phyloP scores from a whole-genome alignment of 2,329 filamentous ascomycete genomes.

The Pestalotiopsis sp. region DNA sequence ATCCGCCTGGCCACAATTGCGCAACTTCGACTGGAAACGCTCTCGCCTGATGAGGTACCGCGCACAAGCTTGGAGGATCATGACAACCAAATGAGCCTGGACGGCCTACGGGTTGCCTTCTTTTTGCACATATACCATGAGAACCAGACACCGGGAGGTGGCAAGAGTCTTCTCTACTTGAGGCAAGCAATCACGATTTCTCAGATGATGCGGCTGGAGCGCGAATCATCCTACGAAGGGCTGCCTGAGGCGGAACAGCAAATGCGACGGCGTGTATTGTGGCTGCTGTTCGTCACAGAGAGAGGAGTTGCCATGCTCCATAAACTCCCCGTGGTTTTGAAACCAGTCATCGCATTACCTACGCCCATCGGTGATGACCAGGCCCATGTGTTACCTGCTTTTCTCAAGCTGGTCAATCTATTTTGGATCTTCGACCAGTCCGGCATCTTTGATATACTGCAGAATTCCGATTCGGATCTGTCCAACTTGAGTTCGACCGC shows the following conservation, averaged over 20 bases:
- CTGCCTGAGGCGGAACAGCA: conserved; percentile 43
- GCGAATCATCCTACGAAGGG: conserved; percentile 41
- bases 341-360: conserved; percentile 40
- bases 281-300: conserved; percentile 53
- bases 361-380: conserved; percentile 41
- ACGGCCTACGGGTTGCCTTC: conserved; percentile 49
- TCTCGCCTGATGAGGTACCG: conserved; percentile 19
- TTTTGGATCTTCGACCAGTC: conserved; percentile 55
- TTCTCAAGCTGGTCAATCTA: conserved; percentile 50
- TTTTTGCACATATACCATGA: conserved; percentile 57
- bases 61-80: conserved; percentile 15
- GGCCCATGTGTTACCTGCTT: conserved; percentile 48
- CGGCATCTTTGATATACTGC: conserved; percentile 49
- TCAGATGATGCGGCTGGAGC: conserved; percentile 51
- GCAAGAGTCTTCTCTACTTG: conserved; percentile 49
- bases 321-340: conserved; percentile 49
- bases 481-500: conserved; percentile 33
- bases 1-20: conserved; percentile 51
- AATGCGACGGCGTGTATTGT: conserved; percentile 47
- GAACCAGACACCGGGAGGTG: conserved; percentile 48
- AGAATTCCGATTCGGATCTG: conserved; percentile 37
- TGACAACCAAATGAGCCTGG: conserved; percentile 33
- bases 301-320: conserved; percentile 53
- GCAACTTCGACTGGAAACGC: conserved; percentile 46
- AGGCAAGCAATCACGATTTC: conserved; percentile 55